Evolutionary conservation across 306 rosid genomes (phyloP), one percentile per base, ranked within the genome.

Genomic region (Lathyrus tuberosus): DNA sequence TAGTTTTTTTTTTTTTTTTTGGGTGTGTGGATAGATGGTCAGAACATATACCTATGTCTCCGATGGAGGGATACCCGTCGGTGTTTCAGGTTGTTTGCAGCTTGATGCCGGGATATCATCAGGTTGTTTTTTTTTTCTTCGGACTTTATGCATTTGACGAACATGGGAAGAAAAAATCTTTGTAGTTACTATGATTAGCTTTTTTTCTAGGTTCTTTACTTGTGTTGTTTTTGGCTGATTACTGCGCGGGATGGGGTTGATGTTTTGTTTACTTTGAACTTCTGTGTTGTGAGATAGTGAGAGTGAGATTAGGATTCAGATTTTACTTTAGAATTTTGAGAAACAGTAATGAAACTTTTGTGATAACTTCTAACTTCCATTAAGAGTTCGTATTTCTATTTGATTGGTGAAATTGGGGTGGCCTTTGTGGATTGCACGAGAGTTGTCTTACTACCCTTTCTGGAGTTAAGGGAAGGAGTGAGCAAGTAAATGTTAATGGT

Each of bases 51-150:
- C 88, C 84, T 2, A 88, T 91, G 96, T 76, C 89, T 72, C 93
- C 85, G 26, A 73, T 86, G 83, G 97, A 91, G 75, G 97, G 97
- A 40, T 78, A 76, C 67, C 89, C 92, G 59, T 69, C 87, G 28
- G 85, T 84, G 12, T 88, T 91, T 85, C 97, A 91, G 81, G 97
- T 85, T 79, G 68, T 85, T 80, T 91, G 93, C 80, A 84, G 78
- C 84, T 77, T 91, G 40, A 80, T 81, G 51, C 96, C 97, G 15
- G 97, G 97, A 58, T 78, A 77, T 72, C 93, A 91, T 53, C 91
- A 91, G 97, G 97, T 91, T 81, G 48, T 71, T 67, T 5, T 47
- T 42, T 20, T 6, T 20, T 20, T 20, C n/a, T 8, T 2, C 54
- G 74, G 33, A 71, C 58, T 63, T 46, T 66, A 5, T 79, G 64